Evolutionary conservation across 2,329 filamentous ascomycete genomes (phyloP).

Genomic region (Stagonosporopsis tanaceti): DNA sequence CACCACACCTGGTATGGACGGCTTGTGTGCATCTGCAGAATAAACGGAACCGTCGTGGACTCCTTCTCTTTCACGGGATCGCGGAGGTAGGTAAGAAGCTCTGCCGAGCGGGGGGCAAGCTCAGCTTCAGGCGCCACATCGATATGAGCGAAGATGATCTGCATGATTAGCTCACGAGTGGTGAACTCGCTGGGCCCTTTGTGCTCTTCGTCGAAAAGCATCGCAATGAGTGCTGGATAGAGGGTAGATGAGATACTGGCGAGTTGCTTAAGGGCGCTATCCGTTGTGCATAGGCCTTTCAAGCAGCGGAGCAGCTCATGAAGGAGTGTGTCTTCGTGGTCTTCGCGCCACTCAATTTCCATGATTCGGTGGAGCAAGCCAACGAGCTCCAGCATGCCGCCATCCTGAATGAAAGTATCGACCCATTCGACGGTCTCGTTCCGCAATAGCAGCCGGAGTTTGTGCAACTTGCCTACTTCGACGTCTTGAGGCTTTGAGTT

Average conservation of each 20-base stretch:
- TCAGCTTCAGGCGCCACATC: constrained; percentile 66
- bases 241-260: constrained; percentile 79
- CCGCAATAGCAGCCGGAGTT: constrained; percentile 84
- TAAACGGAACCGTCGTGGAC: constrained; percentile 81
- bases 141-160: constrained; percentile 87
- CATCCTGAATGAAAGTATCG: constrained; percentile 85
- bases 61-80: constrained; percentile 78
- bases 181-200: constrained; percentile 97
- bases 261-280: constrained; percentile 81
- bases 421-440: constrained; percentile 98
- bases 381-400: constrained; percentile 92
- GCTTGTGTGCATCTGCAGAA: constrained; percentile 85
- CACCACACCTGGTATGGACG: constrained; percentile 93
- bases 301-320: constrained; percentile 93
- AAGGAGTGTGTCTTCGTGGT: constrained; percentile 91
- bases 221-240: constrained; percentile 83
- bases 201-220: constrained; percentile 97
- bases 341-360: constrained; percentile 96
- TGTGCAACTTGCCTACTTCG: constrained; percentile 95
- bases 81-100: constrained; percentile 79
- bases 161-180: constrained; percentile 88
- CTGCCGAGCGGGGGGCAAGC: constrained; percentile 72
- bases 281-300: constrained; percentile 93
- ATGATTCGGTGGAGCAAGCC: constrained; percentile 88
- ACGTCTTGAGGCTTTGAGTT: constrained; percentile 81